Evolutionary conservation across 2,329 filamentous ascomycete genomes (phyloP).

Genomic region (Aphanocladium album): DNA sequence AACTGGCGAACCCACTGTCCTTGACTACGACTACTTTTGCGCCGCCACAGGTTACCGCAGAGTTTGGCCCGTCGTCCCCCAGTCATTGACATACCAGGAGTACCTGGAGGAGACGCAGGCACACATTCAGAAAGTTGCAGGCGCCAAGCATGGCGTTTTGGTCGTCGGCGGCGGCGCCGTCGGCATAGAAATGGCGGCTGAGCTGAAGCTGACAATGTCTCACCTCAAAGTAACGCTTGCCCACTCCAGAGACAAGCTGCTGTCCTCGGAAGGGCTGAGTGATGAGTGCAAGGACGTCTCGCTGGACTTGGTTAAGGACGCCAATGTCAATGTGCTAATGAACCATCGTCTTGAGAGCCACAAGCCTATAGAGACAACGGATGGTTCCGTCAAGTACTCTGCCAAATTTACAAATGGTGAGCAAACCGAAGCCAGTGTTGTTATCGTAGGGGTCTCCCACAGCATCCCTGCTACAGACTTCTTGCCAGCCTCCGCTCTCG

Average conservation of each 20-base stretch:
- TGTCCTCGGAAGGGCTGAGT: constrained; percentile 69
- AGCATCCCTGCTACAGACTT: constrained; percentile 58
- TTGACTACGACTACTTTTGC: constrained; percentile 68
- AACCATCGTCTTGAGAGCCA: constrained; percentile 51
- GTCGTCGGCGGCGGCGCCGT: constrained; percentile 73
- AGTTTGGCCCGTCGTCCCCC: constrained; percentile 68
- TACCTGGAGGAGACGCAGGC: constrained; percentile 58
- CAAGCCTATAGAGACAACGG: constrained; percentile 38
- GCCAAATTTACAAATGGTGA: constrained; percentile 57
- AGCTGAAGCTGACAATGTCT: constrained; percentile 65
- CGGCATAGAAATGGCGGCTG: constrained; percentile 76
- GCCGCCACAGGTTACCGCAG: constrained; percentile 65
- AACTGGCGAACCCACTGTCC: constrained; percentile 35
- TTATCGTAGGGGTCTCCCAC: constrained; percentile 65
- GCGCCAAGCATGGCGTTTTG: constrained; percentile 53
- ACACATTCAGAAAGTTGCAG: constrained; percentile 52
- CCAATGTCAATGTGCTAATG: constrained; percentile 61
- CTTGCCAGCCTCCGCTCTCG: constrained; percentile 53
- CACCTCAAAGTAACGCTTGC: constrained; percentile 62
- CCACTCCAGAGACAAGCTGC: constrained; percentile 64
- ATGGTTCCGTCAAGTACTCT: constrained; percentile 37
- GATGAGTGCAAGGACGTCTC: constrained; percentile 62
- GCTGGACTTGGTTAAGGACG: constrained; percentile 52
- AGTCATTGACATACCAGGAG: constrained; percentile 53
- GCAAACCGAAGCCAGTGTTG: constrained; percentile 54